Base-by-base conservation (phyloP, 257 asterid species). In the Fraxinus quadrangulata region DNA sequence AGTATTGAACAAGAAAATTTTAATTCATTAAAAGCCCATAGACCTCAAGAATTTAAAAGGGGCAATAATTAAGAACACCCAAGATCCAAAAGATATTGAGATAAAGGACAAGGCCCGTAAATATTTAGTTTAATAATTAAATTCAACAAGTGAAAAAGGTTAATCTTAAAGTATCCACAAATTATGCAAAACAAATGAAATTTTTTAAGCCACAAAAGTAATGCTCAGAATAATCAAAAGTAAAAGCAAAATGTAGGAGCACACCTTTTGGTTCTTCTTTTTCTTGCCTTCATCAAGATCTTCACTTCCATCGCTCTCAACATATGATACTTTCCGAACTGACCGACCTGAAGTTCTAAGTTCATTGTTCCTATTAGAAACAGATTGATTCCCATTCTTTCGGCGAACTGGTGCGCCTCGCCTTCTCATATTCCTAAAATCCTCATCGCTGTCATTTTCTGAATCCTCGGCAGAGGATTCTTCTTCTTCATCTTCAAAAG, bases 221-320 rank as follows among this genome's bases (percentile, higher is more conserved):
- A 36, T 72, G 70, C 69, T 67, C 31, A 23, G 14, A 24, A 77
- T 2, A 80, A 67, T 74, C 39, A 71, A 40, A 78, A 79, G 54
- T 72, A 61, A 69, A 56, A 17, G 51, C 68, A 30, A 24, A 26
- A 63, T 30, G 49, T 34, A 71, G 49, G 84, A 42, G 67, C 82
- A 73, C 75, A 96, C 99, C 98, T 90, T 96, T 65, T 88, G 97
- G 75, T 79, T 81, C 77, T 78, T 88, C 88, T 79, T 92, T 77
- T 89, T 88, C 86, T 87, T 89, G 79, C 87, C 84, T 47, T 90
- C 98, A 31, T 93, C 98, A 75, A 83, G 49, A 76, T 93, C 98
- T 84, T 96, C 99, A 86, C 98, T 93, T 81, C 68, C 99, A 81
- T 95, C 99, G 79, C 99, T 93, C 92, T 96, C 99, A 42, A 83